phyloP scores from a whole-genome alignment of 805 yeast genomes.

The Naumovozyma baii region DNA sequence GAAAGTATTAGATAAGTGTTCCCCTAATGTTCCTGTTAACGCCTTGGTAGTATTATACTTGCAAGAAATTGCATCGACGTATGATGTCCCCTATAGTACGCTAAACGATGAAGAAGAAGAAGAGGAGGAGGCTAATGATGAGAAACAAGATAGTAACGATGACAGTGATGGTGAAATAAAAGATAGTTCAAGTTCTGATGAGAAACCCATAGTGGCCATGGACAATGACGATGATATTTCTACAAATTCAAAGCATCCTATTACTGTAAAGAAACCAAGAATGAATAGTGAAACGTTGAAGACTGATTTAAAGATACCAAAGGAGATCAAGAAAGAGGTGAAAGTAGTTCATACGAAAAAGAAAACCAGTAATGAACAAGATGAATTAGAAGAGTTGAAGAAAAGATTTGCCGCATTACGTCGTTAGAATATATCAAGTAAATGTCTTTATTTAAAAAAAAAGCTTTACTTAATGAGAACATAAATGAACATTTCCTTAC shows the following conservation, averaged over 20 bases:
- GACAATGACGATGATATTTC: slow-evolving; percentile 25
- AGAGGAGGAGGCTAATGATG: slow-evolving; percentile 21
- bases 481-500: too few species aligned
- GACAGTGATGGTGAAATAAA: slow-evolving; percentile 22
- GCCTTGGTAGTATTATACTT: slow-evolving; percentile 61
- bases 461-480: too few species aligned
- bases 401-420: slow-evolving; percentile 74
- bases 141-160: slow-evolving; percentile 25
- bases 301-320: slow-evolving; percentile 34
- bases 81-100: slow-evolving; percentile 64
- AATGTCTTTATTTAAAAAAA: too few species aligned
- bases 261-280: slow-evolving; percentile 35
- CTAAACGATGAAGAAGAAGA: slow-evolving; percentile 22
- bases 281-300: slow-evolving; percentile 34
- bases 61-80: slow-evolving; percentile 72
- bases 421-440: slow-evolving; percentile 20
- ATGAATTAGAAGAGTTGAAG: slow-evolving; percentile 55
- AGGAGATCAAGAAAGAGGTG: slow-evolving; percentile 33
- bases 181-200: slow-evolving; percentile 9
- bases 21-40: slow-evolving; percentile 55
- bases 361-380: slow-evolving; percentile 22
- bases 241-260: slow-evolving; percentile 31
- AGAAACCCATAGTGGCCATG: slow-evolving; percentile 32
- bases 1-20: slow-evolving; percentile 54
- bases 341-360: slow-evolving; percentile 20